A percentile compares a stretch with the other conserved stretches of the same genome.
phyloP scores from a whole-genome alignment of 2,329 filamentous ascomycete species.

The Erysiphe neolycopersici region DNA sequence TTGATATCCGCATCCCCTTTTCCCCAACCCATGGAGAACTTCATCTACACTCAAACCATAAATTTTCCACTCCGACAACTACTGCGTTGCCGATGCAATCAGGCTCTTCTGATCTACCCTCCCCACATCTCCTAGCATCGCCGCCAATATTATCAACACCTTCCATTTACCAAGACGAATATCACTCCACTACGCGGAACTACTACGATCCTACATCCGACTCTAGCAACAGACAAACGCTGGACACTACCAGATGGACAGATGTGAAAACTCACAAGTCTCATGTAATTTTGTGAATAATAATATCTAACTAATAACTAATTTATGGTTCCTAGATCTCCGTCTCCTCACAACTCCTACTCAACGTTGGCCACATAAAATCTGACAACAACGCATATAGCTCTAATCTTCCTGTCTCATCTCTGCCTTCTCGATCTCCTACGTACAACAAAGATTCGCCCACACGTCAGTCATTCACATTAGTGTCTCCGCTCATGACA shows the following conservation, averaged over 20 bases:
- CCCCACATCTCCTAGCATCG: slow-evolving; percentile 8
- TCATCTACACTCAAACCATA: slow-evolving; percentile 11
- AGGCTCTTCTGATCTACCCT: slow-evolving; percentile 9
- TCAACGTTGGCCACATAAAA: slow-evolving; percentile 18
- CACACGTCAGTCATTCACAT: slow-evolving; percentile 6
- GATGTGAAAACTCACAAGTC: slow-evolving; percentile 10
- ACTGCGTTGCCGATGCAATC: slow-evolving; percentile 8
- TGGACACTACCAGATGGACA: slow-evolving; percentile 12
- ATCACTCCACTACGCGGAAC: slow-evolving; percentile 14
- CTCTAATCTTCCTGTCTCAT: slow-evolving; percentile 19
- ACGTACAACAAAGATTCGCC: slow-evolving; percentile 20
- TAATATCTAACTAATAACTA: background rate
- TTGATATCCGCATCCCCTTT: slow-evolving; percentile 8
- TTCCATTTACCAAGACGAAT: slow-evolving; percentile 11
- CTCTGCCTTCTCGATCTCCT: slow-evolving; percentile 23
- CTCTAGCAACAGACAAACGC: slow-evolving; percentile 16
- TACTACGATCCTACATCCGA: slow-evolving; percentile 21
- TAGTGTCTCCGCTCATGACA: slow-evolving; percentile 11
- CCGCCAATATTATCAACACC: slow-evolving; percentile 8
- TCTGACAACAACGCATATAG: slow-evolving; percentile 25
- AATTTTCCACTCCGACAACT: slow-evolving; percentile 10
- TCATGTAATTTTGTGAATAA: slow-evolving; percentile 8
- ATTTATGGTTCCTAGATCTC: slow-evolving; percentile 16
- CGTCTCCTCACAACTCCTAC: slow-evolving; percentile 23
- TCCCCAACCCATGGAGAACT: slow-evolving; percentile 10